Evolutionary conservation across 2,329 filamentous ascomycete species (phyloP).

Genomic region (Apiospora aurea): DNA sequence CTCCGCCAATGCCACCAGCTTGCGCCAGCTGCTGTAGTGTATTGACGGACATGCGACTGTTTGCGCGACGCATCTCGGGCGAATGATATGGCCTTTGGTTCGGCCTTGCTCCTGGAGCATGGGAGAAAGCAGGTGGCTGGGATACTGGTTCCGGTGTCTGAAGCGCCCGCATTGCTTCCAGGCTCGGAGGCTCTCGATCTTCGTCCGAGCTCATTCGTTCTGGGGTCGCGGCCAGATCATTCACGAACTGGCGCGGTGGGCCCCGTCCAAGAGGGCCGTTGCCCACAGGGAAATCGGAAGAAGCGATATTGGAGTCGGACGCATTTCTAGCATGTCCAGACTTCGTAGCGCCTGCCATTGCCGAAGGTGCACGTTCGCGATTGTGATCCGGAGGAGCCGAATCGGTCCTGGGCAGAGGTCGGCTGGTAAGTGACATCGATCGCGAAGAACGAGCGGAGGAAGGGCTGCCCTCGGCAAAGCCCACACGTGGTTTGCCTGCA

Average conservation of each 20-base stretch:
- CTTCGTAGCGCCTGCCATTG: constrained; percentile 41
- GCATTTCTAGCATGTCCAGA: constrained; percentile 53
- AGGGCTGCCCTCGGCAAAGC: constrained; percentile 61
- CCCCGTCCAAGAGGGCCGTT: constrained; percentile 43
- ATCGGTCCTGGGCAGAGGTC: constrained; percentile 53
- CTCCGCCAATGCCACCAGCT: constrained; percentile 61
- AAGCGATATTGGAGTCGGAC: constrained; percentile 52
- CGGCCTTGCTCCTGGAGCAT: constrained; percentile 75
- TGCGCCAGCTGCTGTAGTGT: constrained; percentile 83
- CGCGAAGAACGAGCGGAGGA: constrained; percentile 59
- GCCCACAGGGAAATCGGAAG: constrained; percentile 34
- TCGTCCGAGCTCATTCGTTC: constrained; percentile 66
- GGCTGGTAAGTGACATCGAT: constrained; percentile 54
- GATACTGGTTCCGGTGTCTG: constrained; percentile 79
- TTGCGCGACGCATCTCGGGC: constrained; percentile 79
- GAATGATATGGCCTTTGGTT: constrained; percentile 74
- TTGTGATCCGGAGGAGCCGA: constrained; percentile 56
- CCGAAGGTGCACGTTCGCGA: constrained; percentile 45
- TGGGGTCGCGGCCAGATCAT: constrained; percentile 54
- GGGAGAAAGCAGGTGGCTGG: constrained; percentile 79
- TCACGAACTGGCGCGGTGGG: constrained; percentile 48
- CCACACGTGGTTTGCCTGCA: constrained; percentile 55
- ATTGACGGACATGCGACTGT: constrained; percentile 81
- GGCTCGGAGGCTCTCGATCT: constrained; percentile 56
- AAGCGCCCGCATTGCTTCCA: constrained; percentile 62